Percentiles rank a stretch among this genome's conserved stretches.
Evolutionary conservation across 345 rosid genomes (phyloP).

Genomic region (Tarenaya hassleriana): DNA sequence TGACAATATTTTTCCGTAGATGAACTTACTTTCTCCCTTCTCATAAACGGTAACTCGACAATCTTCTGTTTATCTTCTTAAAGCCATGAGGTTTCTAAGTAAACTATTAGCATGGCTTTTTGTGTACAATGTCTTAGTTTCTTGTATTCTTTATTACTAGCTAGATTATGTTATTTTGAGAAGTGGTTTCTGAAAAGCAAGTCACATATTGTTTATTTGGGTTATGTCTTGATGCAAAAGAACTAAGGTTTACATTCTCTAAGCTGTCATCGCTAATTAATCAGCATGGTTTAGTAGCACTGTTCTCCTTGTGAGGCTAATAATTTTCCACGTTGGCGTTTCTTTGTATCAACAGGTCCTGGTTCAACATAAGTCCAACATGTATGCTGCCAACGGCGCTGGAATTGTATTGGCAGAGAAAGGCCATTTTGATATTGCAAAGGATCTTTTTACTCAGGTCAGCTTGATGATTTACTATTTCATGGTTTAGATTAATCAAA

Average conservation of each 20-base stretch:
- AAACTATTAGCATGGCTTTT: background rate
- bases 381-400: constrained; percentile 98
- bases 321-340: constrained; percentile 14
- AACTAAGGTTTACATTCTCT: constrained; percentile 6
- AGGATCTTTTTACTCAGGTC: constrained; percentile 89
- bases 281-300: constrained; percentile 2
- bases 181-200: background rate
- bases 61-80: background rate
- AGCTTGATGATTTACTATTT: constrained; percentile 20
- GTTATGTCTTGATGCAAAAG: background rate
- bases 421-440: constrained; percentile 92
- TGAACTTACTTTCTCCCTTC: background rate
- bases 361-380: constrained; percentile 76
- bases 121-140: too few relatives aligned
- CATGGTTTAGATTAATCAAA: constrained; percentile 11
- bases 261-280: background rate
- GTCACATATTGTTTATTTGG: background rate
- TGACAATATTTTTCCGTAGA: constrained; percentile 7
- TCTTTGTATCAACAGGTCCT: constrained; percentile 49
- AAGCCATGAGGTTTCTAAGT: background rate
- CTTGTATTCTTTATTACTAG: background rate
- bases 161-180: background rate
- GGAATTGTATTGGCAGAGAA: constrained; percentile 94
- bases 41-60: background rate
- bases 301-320: constrained; percentile 6